Percentiles rank a stretch among this genome's conserved stretches.
These are phyloP conservation scores for Trypethelium eluteriae DNA, from an alignment of 495 filamentous ascomycete species.

Conservation along the genomic window DNA sequence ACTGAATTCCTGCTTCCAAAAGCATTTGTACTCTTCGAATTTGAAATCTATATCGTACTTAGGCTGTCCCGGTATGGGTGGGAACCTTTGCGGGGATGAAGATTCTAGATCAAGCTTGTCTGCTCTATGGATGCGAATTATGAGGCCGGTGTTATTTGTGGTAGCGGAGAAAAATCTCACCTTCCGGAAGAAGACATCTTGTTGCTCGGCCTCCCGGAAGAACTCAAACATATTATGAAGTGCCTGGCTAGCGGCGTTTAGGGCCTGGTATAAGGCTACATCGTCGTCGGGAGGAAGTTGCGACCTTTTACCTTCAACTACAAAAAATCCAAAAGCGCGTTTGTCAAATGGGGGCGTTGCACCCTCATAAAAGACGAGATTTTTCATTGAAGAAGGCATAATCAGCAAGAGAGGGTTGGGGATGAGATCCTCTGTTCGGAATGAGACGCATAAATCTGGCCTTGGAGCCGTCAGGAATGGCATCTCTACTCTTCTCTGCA, in stretches of 20 bases:
- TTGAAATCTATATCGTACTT: not conserved
- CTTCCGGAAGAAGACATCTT: not conserved
- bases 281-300: not conserved
- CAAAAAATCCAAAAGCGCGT: slow-evolving; percentile 9
- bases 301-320: slow-evolving; percentile 4
- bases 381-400: not conserved
- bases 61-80: not conserved
- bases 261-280: not conserved
- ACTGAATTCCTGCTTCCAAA: not conserved
- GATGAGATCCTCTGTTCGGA: not conserved
- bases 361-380: not conserved
- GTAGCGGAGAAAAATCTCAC: slow-evolving; percentile 4
- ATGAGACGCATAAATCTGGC: slow-evolving; percentile 5
- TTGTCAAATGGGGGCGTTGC: not conserved
- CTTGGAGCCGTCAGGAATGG: not conserved
- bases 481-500: not conserved
- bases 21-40: not conserved
- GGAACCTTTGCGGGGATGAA: not conserved
- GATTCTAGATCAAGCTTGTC: not conserved
- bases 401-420: not conserved
- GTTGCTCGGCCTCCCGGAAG: not conserved
- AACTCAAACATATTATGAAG: slow-evolving; percentile 8
- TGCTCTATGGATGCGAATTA: not conserved
- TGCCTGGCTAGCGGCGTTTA: not conserved
- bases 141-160: not conserved